These are phyloP conservation scores for Penicillium chermesinum DNA, from an alignment of 495 filamentous ascomycete genomes.

Conservation along the genomic window DNA sequence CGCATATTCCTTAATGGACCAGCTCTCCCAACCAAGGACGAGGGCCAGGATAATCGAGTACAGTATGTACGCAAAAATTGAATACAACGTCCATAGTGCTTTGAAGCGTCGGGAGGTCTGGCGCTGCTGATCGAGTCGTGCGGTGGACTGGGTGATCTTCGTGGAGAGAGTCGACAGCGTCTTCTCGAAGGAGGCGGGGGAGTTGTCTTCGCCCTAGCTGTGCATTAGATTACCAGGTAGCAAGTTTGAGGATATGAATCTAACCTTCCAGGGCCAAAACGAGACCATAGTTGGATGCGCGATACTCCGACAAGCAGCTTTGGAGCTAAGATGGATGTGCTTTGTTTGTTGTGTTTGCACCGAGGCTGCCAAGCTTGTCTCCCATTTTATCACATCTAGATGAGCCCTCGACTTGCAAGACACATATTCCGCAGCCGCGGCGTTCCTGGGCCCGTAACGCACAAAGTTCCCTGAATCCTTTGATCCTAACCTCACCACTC, in stretches of 20 bases:
- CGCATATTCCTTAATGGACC: constrained; percentile 68
- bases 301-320: background rate
- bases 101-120: constrained; percentile 71
- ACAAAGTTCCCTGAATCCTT: no score
- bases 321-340: background rate
- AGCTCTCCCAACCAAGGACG: constrained; percentile 79
- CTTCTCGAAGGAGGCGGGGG: constrained; percentile 90
- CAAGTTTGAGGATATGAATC: constrained; percentile 1
- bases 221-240: constrained; percentile 5
- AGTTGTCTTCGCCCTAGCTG: constrained; percentile 68
- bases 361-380: no score
- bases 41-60: constrained; percentile 73
- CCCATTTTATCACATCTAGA: no score
- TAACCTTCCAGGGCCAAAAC: constrained; percentile 76
- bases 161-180: constrained; percentile 70
- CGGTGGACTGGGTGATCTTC: constrained; percentile 69
- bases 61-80: constrained; percentile 82
- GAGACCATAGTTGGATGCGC: constrained; percentile 62
- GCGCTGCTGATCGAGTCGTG: constrained; percentile 66
- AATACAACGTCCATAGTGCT: constrained; percentile 84
- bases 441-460: no score
- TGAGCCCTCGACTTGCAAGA: no score
- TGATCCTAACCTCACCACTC: no score
- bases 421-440: no score
- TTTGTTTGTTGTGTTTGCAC: background rate